Conservation (phyloP, 2,329 filamentous ascomycete genomes). For the Aspergillus ochraceus region DNA sequence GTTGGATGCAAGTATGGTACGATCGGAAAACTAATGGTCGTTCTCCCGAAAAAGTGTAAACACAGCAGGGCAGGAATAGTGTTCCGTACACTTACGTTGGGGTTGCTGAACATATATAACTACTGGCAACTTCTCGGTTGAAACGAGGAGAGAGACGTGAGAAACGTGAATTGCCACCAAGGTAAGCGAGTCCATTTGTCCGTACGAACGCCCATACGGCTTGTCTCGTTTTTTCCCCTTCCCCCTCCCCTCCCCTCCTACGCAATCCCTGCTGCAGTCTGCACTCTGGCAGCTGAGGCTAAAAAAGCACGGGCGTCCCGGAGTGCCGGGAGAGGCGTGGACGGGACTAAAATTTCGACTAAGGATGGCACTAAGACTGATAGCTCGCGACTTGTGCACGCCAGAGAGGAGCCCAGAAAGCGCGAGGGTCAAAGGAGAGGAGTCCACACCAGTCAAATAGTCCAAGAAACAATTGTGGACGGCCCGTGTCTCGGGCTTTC, state of each 20-base stretch:
- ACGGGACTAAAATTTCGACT: not conserved
- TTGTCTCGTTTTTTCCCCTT: not conserved
- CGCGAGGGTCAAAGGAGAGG: not conserved
- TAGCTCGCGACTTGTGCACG: slow-evolving; percentile 1
- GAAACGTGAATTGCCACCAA: too few species aligned
- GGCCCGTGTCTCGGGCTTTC: not conserved
- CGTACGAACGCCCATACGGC: not conserved
- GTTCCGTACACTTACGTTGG: too few species aligned
- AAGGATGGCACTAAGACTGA: slow-evolving; percentile 1
- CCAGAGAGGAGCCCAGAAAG: not conserved
- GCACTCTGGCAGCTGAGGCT: not conserved
- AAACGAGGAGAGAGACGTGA: too few species aligned
- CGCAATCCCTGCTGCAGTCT: slow-evolving; percentile 1
- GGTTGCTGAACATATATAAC: too few species aligned
- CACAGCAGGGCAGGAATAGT: too few species aligned
- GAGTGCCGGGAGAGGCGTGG: slow-evolving; percentile 12
- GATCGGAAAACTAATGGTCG: not conserved
- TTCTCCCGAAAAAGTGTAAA: not conserved
- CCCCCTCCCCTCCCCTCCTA: not conserved
- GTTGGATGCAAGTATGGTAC: not conserved
- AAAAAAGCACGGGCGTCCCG: slow-evolving; percentile 25
- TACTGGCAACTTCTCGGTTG: too few species aligned
- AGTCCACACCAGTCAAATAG: not conserved
- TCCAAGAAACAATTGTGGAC: not conserved
- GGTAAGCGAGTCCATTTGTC: not conserved